Conservation (phyloP, 768 basidiomycete genomes). For the Boletus edulis region DNA sequence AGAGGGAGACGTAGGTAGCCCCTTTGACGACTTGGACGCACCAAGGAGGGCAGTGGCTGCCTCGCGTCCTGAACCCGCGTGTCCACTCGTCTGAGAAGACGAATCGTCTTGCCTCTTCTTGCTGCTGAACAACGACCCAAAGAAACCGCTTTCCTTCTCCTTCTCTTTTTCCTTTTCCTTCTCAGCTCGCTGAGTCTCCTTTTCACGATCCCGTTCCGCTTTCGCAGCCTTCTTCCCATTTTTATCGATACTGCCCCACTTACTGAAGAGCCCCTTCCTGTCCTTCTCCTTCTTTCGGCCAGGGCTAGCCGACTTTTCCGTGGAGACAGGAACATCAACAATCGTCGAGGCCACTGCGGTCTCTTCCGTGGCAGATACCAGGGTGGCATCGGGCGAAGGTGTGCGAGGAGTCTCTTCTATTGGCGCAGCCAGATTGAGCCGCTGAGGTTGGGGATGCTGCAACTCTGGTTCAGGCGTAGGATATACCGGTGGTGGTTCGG, state of each 20-base stretch:
- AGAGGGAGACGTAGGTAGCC: conserved; percentile 57
- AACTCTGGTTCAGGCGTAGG: conserved; percentile 41
- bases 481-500: conserved; percentile 32
- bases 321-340: conserved; percentile 15
- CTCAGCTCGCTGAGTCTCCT: conserved; percentile 45
- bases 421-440: conserved; percentile 33
- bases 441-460: conserved; percentile 69
- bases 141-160: conserved; percentile 71
- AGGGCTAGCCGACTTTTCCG: conserved; percentile 27
- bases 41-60: conserved; percentile 86
- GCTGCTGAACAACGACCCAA: conserved; percentile 86
- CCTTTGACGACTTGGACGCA: conserved; percentile 76
- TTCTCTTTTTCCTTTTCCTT: conserved; percentile 49
- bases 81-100: conserved; percentile 34
- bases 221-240: conserved; percentile 54
- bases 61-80: conserved; percentile 66
- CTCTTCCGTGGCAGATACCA: conserved; percentile 26
- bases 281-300: conserved; percentile 64
- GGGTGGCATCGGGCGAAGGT: conserved; percentile 53
- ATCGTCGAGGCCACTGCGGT: conserved; percentile 26
- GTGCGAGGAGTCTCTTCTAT: conserved; percentile 46
- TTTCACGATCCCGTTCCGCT: conserved; percentile 42
- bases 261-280: conserved; percentile 64
- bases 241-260: conserved; percentile 62
- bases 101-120: conserved; percentile 85